These are phyloP conservation scores for Andrographis paniculata DNA, from an alignment of 305 asterid genomes.

Conservation along the genomic window DNA sequence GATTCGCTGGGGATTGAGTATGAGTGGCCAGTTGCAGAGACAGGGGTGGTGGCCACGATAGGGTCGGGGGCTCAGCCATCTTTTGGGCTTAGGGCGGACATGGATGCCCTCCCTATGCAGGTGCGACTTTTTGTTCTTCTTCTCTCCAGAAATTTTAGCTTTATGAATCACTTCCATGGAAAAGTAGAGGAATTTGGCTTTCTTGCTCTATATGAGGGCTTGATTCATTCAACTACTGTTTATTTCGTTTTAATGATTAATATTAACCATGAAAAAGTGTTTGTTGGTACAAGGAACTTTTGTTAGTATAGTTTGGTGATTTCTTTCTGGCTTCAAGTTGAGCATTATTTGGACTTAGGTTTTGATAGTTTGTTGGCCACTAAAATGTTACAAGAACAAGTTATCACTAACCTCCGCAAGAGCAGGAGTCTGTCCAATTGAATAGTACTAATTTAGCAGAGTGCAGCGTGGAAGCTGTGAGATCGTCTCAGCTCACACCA, in stretches of 20 bases:
- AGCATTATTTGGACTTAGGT: conserved; percentile 1
- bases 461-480: too few species aligned
- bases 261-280: not conserved
- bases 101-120: conserved; percentile 95
- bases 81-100: conserved; percentile 81
- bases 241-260: not conserved
- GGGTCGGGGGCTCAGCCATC: conserved; percentile 74
- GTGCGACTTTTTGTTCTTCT: conserved; percentile 18
- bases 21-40: conserved; percentile 66
- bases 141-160: too few species aligned
- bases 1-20: conserved; percentile 59
- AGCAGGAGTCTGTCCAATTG: too few species aligned
- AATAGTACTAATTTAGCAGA: too few species aligned
- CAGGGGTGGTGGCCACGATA: conserved; percentile 70
- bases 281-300: too few species aligned
- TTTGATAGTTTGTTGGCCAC: not conserved
- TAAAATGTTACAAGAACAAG: too few species aligned
- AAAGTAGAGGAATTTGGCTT: not conserved
- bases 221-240: too few species aligned
- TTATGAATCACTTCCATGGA: too few species aligned
- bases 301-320: too few species aligned
- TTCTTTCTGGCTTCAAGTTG: conserved; percentile 2
- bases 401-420: too few species aligned
- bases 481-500: too few species aligned
- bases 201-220: too few species aligned